Conservation (phyloP, 2,329 filamentous ascomycete species). For the Phaeosphaeria sp. region DNA sequence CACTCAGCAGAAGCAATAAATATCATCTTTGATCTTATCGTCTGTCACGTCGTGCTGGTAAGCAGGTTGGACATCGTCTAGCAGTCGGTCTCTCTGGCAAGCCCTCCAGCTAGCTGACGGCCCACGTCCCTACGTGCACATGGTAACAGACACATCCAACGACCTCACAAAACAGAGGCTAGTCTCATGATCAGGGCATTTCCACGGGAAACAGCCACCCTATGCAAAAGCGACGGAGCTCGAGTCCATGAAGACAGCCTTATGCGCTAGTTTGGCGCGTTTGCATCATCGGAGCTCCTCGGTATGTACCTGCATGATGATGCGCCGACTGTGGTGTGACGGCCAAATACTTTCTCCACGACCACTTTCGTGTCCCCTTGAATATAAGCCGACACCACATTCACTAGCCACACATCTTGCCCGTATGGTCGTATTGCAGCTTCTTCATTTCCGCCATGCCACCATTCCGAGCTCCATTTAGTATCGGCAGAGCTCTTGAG, state of each 20-base stretch:
- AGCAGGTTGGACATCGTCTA: neutral
- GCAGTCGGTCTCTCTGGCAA: neutral
- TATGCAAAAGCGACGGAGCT: neutral
- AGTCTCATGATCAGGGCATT: neutral
- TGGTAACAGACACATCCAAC: neutral
- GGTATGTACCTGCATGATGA: slow-evolving; percentile 17
- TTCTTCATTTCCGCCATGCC: slow-evolving; percentile 30
- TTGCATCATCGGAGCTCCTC: slow-evolving; percentile 21
- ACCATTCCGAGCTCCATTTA: slow-evolving; percentile 33
- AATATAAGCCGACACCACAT: slow-evolving; percentile 13
- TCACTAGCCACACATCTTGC: neutral
- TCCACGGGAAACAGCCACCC: no score
- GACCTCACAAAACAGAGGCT: neutral
- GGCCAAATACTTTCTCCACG: slow-evolving; percentile 14
- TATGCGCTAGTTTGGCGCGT: slow-evolving; percentile 19
- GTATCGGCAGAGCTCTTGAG: slow-evolving; percentile 34
- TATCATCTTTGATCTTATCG: neutral
- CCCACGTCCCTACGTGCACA: neutral
- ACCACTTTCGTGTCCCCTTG: slow-evolving; percentile 8
- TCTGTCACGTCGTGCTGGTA: neutral
- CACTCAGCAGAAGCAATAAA: neutral
- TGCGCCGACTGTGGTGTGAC: slow-evolving; percentile 44
- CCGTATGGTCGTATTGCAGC: slow-evolving; percentile 25
- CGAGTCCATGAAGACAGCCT: neutral
- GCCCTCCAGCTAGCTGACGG: neutral